Conservation (phyloP, 352 stramenopile species). For the Pythium biforme region DNA sequence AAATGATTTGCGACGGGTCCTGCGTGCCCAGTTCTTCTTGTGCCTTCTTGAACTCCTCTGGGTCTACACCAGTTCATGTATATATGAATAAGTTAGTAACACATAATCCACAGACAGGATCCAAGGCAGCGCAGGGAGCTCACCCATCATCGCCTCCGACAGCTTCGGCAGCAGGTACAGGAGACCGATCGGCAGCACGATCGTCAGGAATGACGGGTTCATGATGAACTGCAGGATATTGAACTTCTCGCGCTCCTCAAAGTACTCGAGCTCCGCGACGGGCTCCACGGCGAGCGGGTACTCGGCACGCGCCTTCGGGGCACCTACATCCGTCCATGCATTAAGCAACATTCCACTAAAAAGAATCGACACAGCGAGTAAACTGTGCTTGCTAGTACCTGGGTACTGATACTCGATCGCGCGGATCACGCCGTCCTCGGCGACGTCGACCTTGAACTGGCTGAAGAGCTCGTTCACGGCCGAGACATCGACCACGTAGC, state of each 20-base stretch:
- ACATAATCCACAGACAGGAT: background rate
- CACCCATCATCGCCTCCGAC: constrained; percentile 75
- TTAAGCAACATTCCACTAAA: too few species aligned
- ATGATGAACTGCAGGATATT: constrained; percentile 71
- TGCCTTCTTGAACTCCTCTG: constrained; percentile 85
- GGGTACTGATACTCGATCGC: constrained; percentile 83
- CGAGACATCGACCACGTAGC: constrained; percentile 76
- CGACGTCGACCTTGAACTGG: constrained; percentile 67
- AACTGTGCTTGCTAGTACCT: constrained; percentile 22
- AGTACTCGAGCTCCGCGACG: constrained; percentile 76
- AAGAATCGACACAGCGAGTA: background rate
- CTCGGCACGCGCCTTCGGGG: constrained; percentile 50
- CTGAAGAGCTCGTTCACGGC: constrained; percentile 72
- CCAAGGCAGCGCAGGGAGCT: constrained; percentile 11
- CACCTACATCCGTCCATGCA: constrained; percentile 25
- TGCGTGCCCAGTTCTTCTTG: constrained; percentile 80
- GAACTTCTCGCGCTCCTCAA: constrained; percentile 84
- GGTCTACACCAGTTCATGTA: constrained; percentile 62
- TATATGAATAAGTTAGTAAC: too few species aligned
- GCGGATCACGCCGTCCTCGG: constrained; percentile 47
- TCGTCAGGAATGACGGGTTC: constrained; percentile 80
- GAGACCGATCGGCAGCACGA: constrained; percentile 72
- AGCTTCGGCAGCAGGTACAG: constrained; percentile 82
- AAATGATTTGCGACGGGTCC: constrained; percentile 65
- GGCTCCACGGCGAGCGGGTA: constrained; percentile 68